phyloP scores from a whole-genome alignment of 2,329 filamentous ascomycete species.

The Colletotrichum euphorbiae region DNA sequence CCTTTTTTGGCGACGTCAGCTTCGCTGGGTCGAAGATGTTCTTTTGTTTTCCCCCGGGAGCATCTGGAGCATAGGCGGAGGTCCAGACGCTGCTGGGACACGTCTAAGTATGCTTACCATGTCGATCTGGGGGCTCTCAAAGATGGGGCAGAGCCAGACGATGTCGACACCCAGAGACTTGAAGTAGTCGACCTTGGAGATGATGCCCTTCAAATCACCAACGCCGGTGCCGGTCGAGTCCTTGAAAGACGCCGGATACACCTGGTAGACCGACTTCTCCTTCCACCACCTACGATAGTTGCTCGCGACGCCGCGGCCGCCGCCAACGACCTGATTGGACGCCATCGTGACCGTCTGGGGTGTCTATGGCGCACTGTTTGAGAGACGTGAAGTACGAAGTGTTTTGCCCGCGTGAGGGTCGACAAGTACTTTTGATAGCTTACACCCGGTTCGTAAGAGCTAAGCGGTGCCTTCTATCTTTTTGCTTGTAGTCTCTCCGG shows the following conservation, averaged over 20 bases:
- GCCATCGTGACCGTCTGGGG: constrained; percentile 17
- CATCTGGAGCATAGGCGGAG: neutral
- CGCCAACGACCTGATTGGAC: constrained; percentile 1
- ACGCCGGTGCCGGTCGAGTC: constrained; percentile 67
- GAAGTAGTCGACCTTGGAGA: constrained; percentile 67
- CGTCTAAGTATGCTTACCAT: constrained; percentile 59
- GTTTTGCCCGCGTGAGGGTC: no score
- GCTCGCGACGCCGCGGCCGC: constrained; percentile 8
- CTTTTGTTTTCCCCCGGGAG: neutral
- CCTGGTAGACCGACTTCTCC: constrained; percentile 69
- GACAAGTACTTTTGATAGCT: no score
- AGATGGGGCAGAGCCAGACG: constrained; percentile 65
- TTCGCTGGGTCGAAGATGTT: neutral
- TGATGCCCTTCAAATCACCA: constrained; percentile 69
- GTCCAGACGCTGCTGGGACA: neutral
- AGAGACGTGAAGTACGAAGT: no score
- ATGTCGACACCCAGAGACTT: constrained; percentile 67
- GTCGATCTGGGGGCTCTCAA: constrained; percentile 68
- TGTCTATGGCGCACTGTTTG: no score
- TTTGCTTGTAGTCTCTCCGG: no score
- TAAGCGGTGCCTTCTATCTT: no score
- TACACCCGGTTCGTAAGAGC: no score
- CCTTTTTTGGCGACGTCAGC: constrained; percentile 46
- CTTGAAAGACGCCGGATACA: constrained; percentile 72
- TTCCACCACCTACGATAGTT: constrained; percentile 65